Base-by-base conservation (phyloP, 352 stramenopile species). In the Phytophthora hybrid region DNA sequence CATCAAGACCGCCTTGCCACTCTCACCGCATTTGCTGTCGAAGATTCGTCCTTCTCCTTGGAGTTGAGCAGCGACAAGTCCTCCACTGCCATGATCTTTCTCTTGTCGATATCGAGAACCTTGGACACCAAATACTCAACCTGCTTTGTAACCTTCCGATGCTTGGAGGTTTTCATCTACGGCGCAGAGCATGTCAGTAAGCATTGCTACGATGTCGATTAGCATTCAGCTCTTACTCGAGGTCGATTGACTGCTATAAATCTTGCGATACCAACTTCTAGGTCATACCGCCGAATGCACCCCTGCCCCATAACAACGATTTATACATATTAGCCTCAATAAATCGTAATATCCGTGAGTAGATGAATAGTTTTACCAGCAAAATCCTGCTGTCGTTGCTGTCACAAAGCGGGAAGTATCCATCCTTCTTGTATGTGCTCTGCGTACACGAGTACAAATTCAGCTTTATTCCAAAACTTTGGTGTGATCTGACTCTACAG, bases 351-450 rank as follows among this genome's bases (percentile, higher is more conserved):
- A 49, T 44, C 29, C 14, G 23, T 23, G 39, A 14, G 18, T 39
- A 18, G 10, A 19, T 29, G 13, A 11, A 49, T n/a, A 47, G 5
- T 1, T 29, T 41, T 60, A 94, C 87, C 59, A 93, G 80, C 29
- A 95, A 61, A 5, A 79, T 72, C 19, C 68, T 63, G 31, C 52
- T 86, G 31, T 93, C 81, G 9, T 74, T 32, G 46, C 85, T 80
- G 41, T 94, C 84, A 21, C 88, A 91, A 37, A 96, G 80, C 5
- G 87, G 85, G 57, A 96, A 94, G 49, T 94, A 93, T 21, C 93
- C 84, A 39, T 94, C 83, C 5, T 71, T 83, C 62, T 89, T 92
- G 74, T 86, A 80, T 0, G 74, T 82, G 51, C 84, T 93, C 87
- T 94, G 23, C 5, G 47, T 21, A 21, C n/a, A 44, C 13, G 41